Conservation (phyloP, 768 basidiomycete species). For the Termitomyces sp. region DNA sequence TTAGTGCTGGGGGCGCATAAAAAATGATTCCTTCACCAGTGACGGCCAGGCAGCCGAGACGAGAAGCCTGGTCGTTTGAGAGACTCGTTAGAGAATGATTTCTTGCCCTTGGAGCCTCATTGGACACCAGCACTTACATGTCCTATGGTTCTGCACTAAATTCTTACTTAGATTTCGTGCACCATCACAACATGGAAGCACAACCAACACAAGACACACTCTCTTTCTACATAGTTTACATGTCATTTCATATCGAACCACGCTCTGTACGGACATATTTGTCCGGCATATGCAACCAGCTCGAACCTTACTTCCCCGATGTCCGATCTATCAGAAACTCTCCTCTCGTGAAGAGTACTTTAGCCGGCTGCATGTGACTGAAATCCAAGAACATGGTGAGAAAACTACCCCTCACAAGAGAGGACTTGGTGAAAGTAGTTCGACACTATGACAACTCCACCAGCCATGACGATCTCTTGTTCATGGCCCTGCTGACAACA, state of each 20-base stretch:
- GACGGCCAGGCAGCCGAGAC: no score
- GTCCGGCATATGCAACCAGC: neutral
- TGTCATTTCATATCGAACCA: no score
- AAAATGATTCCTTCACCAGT: no score
- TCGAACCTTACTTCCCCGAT: neutral
- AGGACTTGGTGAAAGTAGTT: fast-evolving
- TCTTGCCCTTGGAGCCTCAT: no score
- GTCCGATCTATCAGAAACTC: neutral
- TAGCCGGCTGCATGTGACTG: neutral
- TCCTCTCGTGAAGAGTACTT: neutral
- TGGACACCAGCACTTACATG: no score
- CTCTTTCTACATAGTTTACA: no score
- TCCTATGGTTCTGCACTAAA: no score
- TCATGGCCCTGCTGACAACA: neutral
- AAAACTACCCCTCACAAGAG: neutral
- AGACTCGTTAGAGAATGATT: no score
- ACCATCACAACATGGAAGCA: neutral
- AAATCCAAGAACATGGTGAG: neutral
- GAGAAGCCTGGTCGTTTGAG: no score
- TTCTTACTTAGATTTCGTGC: no score
- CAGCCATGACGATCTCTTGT: neutral
- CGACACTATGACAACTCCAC: fast-evolving
- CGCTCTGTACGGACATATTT: no score
- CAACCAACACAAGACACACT: neutral
- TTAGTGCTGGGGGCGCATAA: no score